Base-by-base conservation (phyloP, 768 basidiomycete species). In the button mushroom (Agaricus bisporus) region DNA sequence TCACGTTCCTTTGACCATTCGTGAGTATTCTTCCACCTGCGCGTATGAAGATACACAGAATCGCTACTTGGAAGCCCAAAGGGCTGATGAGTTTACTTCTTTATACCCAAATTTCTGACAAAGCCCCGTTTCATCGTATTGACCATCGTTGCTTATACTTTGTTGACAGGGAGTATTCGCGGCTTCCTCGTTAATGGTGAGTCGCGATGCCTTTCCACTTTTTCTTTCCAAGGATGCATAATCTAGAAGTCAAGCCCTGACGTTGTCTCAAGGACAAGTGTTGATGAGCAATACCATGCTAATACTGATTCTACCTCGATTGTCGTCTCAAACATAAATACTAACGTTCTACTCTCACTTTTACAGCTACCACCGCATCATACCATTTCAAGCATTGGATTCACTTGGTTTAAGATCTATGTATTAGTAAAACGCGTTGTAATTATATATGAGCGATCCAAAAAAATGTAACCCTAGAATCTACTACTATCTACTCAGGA, bases 21-120 rank as follows among this genome's bases (percentile, higher is more conserved):
- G 68, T 75, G 71, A 68, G 64, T 62, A 41, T 28, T 11, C 17
- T 37, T 36, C 32, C 41, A 9, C 17, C 57, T 58, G 25, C 60
- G 51, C 60, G 70, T 32, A 69, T 79, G 88, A 91, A 76, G 88
- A 90, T 66, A 76, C 64, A 72, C 59, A 73, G 87, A 88, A 91
- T 90, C 88, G 87, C 87, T 90, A 91, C 88, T 81, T 88, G 66
- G 88, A 91, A 82, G 82, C 81, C 66, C 8, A 8, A 22, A 57
- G 57, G 70, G 86, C 80, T 84, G 20, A 77, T 89, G 88, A 91
- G 72, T 67, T 66, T 70, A 66, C 60, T 72, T 75, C 73, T 66
- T 32, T 80, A 91, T 91, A 91, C 88, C 89, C 88, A 91, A 91
- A 90, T 91, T 91, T 90, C 89, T 73, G 88, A 91, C 76, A 72